Evolutionary conservation across 805 yeast genomes (phyloP).

Genomic region (Suhomyces sp.): DNA sequence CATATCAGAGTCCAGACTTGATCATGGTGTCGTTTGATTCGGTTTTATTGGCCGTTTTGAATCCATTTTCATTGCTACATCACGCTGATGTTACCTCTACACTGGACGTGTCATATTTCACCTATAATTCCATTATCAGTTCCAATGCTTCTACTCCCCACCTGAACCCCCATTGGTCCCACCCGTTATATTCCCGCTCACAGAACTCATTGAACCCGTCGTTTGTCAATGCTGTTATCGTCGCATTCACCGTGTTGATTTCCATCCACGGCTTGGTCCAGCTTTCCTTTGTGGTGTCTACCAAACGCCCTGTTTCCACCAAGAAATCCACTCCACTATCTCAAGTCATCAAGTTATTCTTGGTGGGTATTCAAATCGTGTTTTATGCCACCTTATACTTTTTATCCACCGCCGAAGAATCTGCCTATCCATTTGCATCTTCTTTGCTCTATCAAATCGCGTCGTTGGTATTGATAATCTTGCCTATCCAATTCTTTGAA

Average conservation of each 20-base stretch:
- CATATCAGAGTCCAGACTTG: no score
- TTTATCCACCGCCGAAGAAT: constrained; percentile 3
- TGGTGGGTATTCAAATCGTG: constrained; percentile 15
- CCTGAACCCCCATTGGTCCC: constrained; percentile 1
- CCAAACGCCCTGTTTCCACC: background rate
- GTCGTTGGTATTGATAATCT: constrained; percentile 9
- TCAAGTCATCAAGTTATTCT: constrained; percentile 11
- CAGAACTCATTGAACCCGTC: constrained; percentile 25
- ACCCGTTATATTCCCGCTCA: constrained; percentile 20
- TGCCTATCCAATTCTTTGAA: constrained; percentile 26
- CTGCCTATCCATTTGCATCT: no score
- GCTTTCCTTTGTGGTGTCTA: constrained; percentile 6
- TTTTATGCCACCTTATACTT: constrained; percentile 12
- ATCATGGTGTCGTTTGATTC: no score
- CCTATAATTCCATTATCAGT: no score
- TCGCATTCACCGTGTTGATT: no score
- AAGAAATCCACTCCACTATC: constrained; percentile 11
- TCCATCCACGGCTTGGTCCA: constrained; percentile 13
- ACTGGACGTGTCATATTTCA: no score
- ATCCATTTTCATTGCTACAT: constrained; percentile 3
- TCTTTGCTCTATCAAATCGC: constrained; percentile 7
- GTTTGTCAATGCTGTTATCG: constrained; percentile 19
- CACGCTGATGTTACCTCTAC: no score
- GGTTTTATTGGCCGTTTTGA: background rate
- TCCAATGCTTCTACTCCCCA: no score